These are phyloP conservation scores for Gossypium armourianum DNA, from an alignment of 441 rosid genomes.

Conservation along the genomic window DNA sequence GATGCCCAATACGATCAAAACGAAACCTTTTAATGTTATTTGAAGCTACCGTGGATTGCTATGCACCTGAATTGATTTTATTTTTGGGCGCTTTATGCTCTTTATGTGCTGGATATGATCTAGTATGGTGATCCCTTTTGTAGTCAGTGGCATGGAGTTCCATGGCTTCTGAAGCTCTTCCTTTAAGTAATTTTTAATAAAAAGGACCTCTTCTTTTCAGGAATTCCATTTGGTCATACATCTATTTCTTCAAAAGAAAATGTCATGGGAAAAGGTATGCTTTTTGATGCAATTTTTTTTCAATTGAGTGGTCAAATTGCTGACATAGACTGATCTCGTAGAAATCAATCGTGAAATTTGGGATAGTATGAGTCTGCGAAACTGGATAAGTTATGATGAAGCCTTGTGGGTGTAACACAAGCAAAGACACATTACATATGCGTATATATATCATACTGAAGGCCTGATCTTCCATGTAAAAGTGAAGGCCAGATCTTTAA, in stretches of 20 bases:
- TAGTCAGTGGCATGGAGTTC: constrained; percentile 16
- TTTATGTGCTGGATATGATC: constrained; percentile 11
- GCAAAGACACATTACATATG: not conserved
- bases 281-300: constrained; percentile 12
- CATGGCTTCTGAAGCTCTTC: constrained; percentile 23
- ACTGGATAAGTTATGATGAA: not conserved
- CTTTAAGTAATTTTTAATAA: constrained; percentile 34
- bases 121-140: constrained; percentile 11
- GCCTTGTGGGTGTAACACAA: not conserved
- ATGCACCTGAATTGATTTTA: constrained; percentile 9
- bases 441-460: not conserved
- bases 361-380: not conserved
- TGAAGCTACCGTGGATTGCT: not conserved
- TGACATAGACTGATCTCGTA: constrained; percentile 13
- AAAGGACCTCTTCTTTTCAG: constrained; percentile 59
- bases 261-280: constrained; percentile 84
- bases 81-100: not conserved
- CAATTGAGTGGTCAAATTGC: constrained; percentile 16
- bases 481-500: not conserved
- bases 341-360: not conserved
- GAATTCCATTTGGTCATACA: constrained; percentile 74
- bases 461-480: not conserved
- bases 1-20: not conserved
- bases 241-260: constrained; percentile 69
- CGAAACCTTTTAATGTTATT: not conserved